Percentiles rank a stretch among this genome's conserved stretches.
Evolutionary conservation across 345 rosid species (phyloP).

Genomic region (Lagerstroemia speciosa): DNA sequence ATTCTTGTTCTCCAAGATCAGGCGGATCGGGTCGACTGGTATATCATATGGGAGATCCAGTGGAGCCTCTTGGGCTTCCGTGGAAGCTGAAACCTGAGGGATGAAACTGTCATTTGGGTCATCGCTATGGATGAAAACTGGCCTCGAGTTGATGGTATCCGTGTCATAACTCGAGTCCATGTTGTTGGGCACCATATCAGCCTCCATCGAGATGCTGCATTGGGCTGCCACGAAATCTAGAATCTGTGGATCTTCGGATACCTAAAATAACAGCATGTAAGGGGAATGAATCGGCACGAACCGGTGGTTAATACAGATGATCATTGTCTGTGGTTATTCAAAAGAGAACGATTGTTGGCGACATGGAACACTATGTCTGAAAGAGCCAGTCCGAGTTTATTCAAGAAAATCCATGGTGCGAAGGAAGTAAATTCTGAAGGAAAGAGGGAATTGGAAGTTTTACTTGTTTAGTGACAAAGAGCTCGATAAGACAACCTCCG

Average conservation of each 20-base stretch:
- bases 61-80: slow-evolving; percentile 23
- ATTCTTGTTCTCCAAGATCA: not conserved
- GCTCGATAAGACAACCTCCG: slow-evolving; percentile 65
- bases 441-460: not conserved
- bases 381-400: not conserved
- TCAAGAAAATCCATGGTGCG: not conserved
- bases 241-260: slow-evolving; percentile 58
- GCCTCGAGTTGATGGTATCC: slow-evolving; percentile 26
- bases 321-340: not conserved
- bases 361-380: not conserved
- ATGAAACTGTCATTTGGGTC: slow-evolving; percentile 23
- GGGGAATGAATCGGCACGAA: not conserved
- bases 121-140: slow-evolving; percentile 16
- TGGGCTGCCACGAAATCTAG: slow-evolving; percentile 54
- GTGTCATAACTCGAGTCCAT: not conserved
- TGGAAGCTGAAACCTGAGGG: slow-evolving; percentile 15
- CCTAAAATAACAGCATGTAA: slow-evolving; percentile 24
- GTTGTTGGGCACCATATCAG: slow-evolving; percentile 17
- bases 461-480: slow-evolving; percentile 72
- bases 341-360: not conserved
- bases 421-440: not conserved
- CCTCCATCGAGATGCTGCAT: slow-evolving; percentile 40
- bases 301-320: not conserved
- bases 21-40: not conserved
- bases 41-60: slow-evolving; percentile 31